Conservation (phyloP, 305 asterid genomes). For the Euphrasia arctica region DNA sequence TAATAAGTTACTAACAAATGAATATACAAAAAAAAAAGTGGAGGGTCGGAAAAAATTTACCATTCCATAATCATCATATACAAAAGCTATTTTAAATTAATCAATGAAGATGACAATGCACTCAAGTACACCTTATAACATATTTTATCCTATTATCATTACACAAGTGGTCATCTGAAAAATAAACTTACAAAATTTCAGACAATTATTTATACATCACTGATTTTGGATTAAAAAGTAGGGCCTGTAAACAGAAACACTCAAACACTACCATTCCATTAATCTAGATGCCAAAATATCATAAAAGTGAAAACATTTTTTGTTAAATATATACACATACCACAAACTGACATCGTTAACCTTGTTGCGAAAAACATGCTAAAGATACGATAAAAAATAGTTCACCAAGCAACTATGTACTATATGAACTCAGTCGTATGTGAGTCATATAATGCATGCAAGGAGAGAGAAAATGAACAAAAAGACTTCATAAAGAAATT, state of each 20-base stretch:
- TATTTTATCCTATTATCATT: not conserved
- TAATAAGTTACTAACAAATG: conserved; percentile 1
- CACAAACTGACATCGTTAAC: not conserved
- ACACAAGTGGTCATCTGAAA: not conserved
- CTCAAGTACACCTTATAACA: not conserved
- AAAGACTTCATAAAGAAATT: not conserved
- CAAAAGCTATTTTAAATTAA: not conserved
- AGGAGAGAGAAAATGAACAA: conserved; percentile 1
- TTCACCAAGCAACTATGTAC: not conserved
- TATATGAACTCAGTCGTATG: not conserved
- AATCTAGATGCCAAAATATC: conserved; percentile 1
- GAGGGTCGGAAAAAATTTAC: not conserved
- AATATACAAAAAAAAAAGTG: conserved; percentile 8
- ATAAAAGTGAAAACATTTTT: not conserved
- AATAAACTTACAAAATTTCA: not conserved
- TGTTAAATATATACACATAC: not conserved
- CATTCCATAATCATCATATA: not conserved
- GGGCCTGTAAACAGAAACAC: not conserved
- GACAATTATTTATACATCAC: not conserved
- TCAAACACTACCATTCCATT: not conserved
- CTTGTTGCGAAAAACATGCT: conserved; percentile 3
- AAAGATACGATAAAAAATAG: not conserved
- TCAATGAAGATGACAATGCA: not conserved
- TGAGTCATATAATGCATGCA: not conserved
- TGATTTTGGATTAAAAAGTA: not conserved